Conservation (phyloP, 768 basidiomycete species). For the Lepiota brunneoincarnata region DNA sequence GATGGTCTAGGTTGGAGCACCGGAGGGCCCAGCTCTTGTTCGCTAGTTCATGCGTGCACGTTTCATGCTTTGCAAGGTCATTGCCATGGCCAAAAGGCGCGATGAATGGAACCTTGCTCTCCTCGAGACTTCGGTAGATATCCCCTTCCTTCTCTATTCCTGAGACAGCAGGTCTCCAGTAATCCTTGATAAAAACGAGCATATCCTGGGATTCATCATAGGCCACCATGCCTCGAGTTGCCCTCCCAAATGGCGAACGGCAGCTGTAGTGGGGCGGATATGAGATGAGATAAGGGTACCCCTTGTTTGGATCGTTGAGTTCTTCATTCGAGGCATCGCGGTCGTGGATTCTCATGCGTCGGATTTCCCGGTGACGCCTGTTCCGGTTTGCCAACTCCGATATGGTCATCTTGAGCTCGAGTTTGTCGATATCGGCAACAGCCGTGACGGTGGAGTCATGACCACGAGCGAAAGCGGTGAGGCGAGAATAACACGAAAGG, state of each 20-base stretch:
- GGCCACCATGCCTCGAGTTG: slow-evolving; percentile 19
- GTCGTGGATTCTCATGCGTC: too few species aligned
- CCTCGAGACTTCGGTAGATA: too few species aligned
- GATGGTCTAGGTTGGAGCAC: neutral
- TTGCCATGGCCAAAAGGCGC: slow-evolving; percentile 20
- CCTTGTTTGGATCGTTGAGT: neutral
- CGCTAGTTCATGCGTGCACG: too few species aligned
- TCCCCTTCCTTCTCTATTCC: slow-evolving; percentile 15
- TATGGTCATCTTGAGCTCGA: too few species aligned
- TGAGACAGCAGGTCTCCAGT: slow-evolving; percentile 20
- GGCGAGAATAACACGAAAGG: slow-evolving; percentile 22
- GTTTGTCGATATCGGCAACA: too few species aligned
- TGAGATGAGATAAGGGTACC: slow-evolving; percentile 11
- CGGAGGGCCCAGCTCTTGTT: too few species aligned
- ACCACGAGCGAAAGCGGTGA: slow-evolving; percentile 18
- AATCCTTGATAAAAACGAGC: slow-evolving; percentile 26
- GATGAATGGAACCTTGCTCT: slow-evolving; percentile 21
- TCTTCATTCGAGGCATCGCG: too few species aligned
- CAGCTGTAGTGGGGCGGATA: slow-evolving; percentile 6
- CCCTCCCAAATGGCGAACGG: slow-evolving; percentile 19
- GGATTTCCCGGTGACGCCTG: too few species aligned
- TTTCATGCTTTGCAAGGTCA: slow-evolving; percentile 17
- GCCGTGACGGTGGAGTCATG: too few species aligned
- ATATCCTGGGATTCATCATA: slow-evolving; percentile 11
- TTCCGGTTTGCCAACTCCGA: too few species aligned